Percentiles rank a stretch among this genome's conserved stretches.
Evolutionary conservation across 2,329 filamentous ascomycete genomes (phyloP).

Genomic region (Diplodia sapinea): DNA sequence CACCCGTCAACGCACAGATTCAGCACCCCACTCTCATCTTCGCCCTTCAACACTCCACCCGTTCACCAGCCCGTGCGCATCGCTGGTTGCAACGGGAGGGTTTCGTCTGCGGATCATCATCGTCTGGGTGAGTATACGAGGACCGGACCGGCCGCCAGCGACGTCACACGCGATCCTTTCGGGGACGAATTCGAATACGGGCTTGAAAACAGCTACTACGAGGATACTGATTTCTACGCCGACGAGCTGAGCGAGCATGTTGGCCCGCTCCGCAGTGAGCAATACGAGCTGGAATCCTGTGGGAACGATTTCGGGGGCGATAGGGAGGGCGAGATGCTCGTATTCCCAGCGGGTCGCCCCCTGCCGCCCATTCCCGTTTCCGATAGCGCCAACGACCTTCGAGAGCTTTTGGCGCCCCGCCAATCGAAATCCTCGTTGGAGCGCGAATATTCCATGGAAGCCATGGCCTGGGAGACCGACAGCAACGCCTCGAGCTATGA

Average conservation of each 20-base stretch:
- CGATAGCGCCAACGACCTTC: slow-evolving; percentile 14
- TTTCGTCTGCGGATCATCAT: slow-evolving; percentile 55
- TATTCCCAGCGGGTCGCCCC: slow-evolving; percentile 12
- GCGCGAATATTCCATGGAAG: background rate
- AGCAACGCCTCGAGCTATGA: slow-evolving; percentile 48
- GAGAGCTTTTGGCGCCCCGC: background rate
- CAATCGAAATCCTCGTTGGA: background rate
- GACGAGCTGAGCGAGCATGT: slow-evolving; percentile 33
- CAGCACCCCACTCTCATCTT: slow-evolving; percentile 34
- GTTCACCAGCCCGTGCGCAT: slow-evolving; percentile 44
- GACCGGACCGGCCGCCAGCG: background rate
- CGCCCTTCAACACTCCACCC: slow-evolving; percentile 45
- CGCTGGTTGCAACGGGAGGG: slow-evolving; percentile 36
- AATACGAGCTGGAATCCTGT: slow-evolving; percentile 22
- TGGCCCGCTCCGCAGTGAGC: slow-evolving; percentile 31
- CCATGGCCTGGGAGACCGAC: slow-evolving; percentile 43
- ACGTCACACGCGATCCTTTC: background rate
- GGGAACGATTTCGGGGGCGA: slow-evolving; percentile 17
- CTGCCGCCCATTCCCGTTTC: slow-evolving; percentile 26
- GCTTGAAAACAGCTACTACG: background rate
- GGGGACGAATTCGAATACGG: slow-evolving; percentile 11
- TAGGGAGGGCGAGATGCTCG: slow-evolving; percentile 13
- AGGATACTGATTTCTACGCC: slow-evolving; percentile 32
- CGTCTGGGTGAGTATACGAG: slow-evolving; percentile 33
- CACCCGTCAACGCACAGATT: slow-evolving; percentile 16